phyloP scores from a whole-genome alignment of 1,284 basidiomycete genomes.

The Phellopilus nigrolimitatus region DNA sequence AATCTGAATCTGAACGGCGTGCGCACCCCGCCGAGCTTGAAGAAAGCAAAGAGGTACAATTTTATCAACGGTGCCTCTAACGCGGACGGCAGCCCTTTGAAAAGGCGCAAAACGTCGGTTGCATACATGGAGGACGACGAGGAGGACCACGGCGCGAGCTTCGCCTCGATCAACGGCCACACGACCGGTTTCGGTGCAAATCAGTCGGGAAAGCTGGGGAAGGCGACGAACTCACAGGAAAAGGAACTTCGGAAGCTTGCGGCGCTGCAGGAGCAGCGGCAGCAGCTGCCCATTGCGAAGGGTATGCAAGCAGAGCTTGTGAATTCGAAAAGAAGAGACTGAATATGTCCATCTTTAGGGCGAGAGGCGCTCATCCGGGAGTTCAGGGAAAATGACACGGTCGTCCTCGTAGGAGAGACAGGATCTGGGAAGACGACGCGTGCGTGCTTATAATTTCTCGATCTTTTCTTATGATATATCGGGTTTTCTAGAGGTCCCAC shows the following conservation, averaged over 20 bases:
- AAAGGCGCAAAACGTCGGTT: constrained; percentile 26
- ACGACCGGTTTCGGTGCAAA: constrained; percentile 19
- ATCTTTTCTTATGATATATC: constrained; percentile 20
- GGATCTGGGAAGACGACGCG: constrained; percentile 98
- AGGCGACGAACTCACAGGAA: constrained; percentile 3
- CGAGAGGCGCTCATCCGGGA: constrained; percentile 71
- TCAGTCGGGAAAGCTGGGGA: constrained; percentile 19
- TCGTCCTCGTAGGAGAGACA: constrained; percentile 92
- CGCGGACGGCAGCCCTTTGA: constrained; percentile 5
- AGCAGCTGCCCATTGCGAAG: constrained; percentile 72
- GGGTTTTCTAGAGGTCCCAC: constrained; percentile 70
- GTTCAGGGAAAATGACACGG: constrained; percentile 79
- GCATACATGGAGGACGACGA: constrained; percentile 31
- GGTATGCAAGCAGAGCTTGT: constrained; percentile 39
- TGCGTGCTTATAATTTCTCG: constrained; percentile 36
- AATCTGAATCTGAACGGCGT: constrained; percentile 1
- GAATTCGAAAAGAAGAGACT: constrained; percentile 8
- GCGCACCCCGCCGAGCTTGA: background rate
- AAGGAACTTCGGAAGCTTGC: constrained; percentile 16
- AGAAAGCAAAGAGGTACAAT: background rate
- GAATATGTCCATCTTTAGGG: constrained; percentile 42
- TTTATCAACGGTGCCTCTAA: background rate
- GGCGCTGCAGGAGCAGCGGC: constrained; percentile 54
- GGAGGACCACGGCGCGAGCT: constrained; percentile 22
- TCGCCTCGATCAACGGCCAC: constrained; percentile 17